Base-by-base conservation (phyloP, 805 yeast species). In the Teunomyces pallodes region DNA sequence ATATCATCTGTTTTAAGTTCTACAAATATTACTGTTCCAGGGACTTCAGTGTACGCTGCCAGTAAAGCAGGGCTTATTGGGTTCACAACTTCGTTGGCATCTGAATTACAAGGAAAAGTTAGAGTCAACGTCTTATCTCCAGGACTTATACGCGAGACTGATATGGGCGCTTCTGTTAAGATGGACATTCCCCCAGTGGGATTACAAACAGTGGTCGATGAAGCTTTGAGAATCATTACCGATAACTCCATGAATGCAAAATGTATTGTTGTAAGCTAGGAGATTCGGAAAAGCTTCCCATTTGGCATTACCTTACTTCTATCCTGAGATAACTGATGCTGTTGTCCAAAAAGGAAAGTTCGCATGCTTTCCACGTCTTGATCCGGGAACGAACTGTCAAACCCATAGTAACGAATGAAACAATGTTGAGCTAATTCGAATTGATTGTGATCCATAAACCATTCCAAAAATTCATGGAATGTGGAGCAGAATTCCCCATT, bases 51-150 rank as follows among this genome's bases (percentile, higher is more conserved):
- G 0, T 89, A 89, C 55, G 69, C 85, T 0, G 87, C 90, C 0
- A 70, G 86, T 46, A 89, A 89, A 59, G 83, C 85, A 0, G 96
- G 90, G 0, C 57, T 89, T 3, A 65, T 78, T 42, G 85, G 85
- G 3, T 81, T 88, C 55, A 78, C 90, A 0, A 65, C 70, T 40
- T 62, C 84, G 0, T 60, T 87, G 30, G 86, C 91, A 0, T 55
- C 62, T 0, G 96, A 89, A 54, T 59, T 86, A 50, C 76, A 75
- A 10, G 64, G 80, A 0, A 71, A 72, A 8, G 74, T 89, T 2
- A 64, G 88, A 33, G 84, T 84, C 38, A 87, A 87, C 61, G 71
- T 85, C 1, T 62, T 90, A 1, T 62, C 83, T 14, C 94, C 96
- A 0, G 92, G 92, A 0, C 66, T 87, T 28, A 72, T 84, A 1